These are phyloP conservation scores for Chaetothyriales sp. DNA, from an alignment of 2,329 filamentous ascomycete species.

Conservation along the genomic window DNA sequence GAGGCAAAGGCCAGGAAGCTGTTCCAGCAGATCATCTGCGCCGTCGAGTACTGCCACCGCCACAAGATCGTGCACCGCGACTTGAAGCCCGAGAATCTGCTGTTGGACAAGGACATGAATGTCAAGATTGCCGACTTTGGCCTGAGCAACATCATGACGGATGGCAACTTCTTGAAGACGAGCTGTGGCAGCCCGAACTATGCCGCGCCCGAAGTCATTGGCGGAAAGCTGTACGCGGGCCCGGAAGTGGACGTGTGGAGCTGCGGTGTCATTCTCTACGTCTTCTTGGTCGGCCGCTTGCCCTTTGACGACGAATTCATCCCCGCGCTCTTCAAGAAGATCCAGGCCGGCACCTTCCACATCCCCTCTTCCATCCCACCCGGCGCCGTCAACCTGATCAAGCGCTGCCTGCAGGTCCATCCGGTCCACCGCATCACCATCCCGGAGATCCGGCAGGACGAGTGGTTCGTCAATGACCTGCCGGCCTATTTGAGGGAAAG, in stretches of 20 bases:
- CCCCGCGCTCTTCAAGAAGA: conserved; percentile 93
- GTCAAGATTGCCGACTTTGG: conserved; percentile 99
- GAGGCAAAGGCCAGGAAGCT: conserved; percentile 91
- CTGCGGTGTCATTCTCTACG: conserved; percentile 53
- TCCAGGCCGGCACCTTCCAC: conserved; percentile 83
- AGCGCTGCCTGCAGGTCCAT: conserved; percentile 80
- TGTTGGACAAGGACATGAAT: conserved; percentile 88
- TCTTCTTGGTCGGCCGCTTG: conserved; percentile 52
- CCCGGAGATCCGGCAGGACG: conserved; percentile 79
- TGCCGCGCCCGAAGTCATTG: conserved; percentile 93
- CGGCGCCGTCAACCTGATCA: conserved; percentile 67
- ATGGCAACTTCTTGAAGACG: conserved; percentile 97
- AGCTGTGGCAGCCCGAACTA: conserved; percentile 98
- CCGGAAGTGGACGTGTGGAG: conserved; percentile 89
- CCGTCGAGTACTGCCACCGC: conserved; percentile 95
- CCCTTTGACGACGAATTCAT: conserved; percentile 99
- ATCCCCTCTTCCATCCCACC: conserved; percentile 82
- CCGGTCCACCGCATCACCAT: conserved; percentile 85
- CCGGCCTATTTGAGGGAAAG: conserved; percentile 77
- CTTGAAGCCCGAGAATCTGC: conserved; percentile 89
- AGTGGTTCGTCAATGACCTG: conserved; percentile 84
- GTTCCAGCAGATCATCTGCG: conserved; percentile 98
- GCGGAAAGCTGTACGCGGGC: conserved; percentile 91
- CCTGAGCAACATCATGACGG: conserved; percentile 98
- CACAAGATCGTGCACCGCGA: conserved; percentile 99